phyloP scores from a whole-genome alignment of 352 stramenopile genomes.

The Phytophthora agathidicida region DNA sequence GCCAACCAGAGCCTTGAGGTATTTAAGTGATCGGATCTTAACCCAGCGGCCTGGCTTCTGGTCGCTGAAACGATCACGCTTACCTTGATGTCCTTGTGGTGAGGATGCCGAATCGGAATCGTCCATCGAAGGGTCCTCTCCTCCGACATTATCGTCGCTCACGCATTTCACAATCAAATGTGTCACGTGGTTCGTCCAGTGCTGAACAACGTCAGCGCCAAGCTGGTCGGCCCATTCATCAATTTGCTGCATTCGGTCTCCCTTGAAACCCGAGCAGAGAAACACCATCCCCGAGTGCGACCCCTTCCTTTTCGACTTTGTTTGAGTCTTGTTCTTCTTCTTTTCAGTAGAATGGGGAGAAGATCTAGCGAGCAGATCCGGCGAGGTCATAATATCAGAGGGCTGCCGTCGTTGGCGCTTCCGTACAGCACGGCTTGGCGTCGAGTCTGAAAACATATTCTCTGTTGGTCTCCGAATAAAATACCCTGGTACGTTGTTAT shows the following conservation, averaged over 20 bases:
- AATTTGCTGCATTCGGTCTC: slow-evolving; percentile 47
- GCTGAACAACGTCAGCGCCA: slow-evolving; percentile 50
- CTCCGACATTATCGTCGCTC: slow-evolving; percentile 37
- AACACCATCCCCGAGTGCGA: slow-evolving; percentile 55
- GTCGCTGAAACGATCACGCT: slow-evolving; percentile 59
- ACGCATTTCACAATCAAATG: slow-evolving; percentile 87
- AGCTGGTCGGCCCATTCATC: slow-evolving; percentile 47
- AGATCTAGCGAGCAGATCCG: slow-evolving; percentile 8
- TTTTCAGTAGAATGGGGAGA: slow-evolving; percentile 15
- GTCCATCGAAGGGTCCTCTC: slow-evolving; percentile 24
- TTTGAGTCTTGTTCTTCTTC: slow-evolving; percentile 19
- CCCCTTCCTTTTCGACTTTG: slow-evolving; percentile 8
- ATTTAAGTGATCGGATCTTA: slow-evolving; percentile 88
- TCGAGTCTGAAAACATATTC: slow-evolving; percentile 46
- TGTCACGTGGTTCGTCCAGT: slow-evolving; percentile 70
- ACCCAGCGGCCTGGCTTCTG: slow-evolving; percentile 65
- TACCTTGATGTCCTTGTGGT: slow-evolving; percentile 21
- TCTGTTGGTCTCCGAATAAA: slow-evolving; percentile 49
- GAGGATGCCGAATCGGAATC: slow-evolving; percentile 28
- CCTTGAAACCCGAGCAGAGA: slow-evolving; percentile 64
- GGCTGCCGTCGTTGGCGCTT: slow-evolving; percentile 32
- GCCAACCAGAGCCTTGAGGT: slow-evolving; percentile 79
- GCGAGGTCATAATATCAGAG: slow-evolving; percentile 20
- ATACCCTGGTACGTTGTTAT: slow-evolving; percentile 38
- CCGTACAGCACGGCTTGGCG: slow-evolving; percentile 42